Evolutionary conservation across 805 yeast species (phyloP).

Genomic region (Cyberlindnera sargentensis): DNA sequence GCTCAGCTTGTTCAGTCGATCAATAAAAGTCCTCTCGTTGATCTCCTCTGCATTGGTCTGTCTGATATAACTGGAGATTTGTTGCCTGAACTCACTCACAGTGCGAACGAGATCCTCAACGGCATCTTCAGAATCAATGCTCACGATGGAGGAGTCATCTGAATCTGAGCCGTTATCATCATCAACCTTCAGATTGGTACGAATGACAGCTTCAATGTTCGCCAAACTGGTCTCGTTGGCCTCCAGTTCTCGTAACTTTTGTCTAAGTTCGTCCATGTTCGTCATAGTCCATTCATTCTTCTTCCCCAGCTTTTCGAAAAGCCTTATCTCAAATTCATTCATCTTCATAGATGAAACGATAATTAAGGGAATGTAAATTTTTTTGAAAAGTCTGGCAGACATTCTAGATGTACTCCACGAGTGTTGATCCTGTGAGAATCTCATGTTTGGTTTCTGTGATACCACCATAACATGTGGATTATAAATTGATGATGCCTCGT

Average conservation of each 20-base stretch:
- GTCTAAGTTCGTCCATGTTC: conserved; percentile 6
- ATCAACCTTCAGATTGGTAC: not conserved
- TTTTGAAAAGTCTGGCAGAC: conserved; percentile 57
- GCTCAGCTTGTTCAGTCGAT: conserved; percentile 16
- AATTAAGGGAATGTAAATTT: conserved; percentile 59
- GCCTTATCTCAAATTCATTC: conserved; percentile 40
- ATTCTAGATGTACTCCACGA: conserved; percentile 58
- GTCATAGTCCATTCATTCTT: conserved; percentile 1
- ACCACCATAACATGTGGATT: conserved; percentile 52
- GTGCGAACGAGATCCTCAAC: not conserved
- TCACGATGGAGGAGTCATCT: conserved; percentile 2
- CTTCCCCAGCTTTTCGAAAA: conserved; percentile 30
- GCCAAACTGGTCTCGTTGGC: conserved; percentile 3
- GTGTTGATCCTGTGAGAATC: conserved; percentile 37
- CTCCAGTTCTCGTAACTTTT: conserved; percentile 4
- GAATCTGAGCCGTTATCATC: not conserved
- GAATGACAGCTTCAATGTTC: not conserved
- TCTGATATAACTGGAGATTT: not conserved
- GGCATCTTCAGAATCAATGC: conserved; percentile 4
- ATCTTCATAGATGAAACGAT: conserved; percentile 57
- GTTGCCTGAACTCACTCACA: not conserved
- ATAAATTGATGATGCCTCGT: conserved; percentile 54
- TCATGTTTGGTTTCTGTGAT: conserved; percentile 42
- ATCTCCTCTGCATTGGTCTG: not conserved
- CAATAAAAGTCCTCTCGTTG: not conserved